These are phyloP conservation scores for Ceratobasidium sp. DNA, from an alignment of 1,284 basidiomycete genomes.

Conservation along the genomic window DNA sequence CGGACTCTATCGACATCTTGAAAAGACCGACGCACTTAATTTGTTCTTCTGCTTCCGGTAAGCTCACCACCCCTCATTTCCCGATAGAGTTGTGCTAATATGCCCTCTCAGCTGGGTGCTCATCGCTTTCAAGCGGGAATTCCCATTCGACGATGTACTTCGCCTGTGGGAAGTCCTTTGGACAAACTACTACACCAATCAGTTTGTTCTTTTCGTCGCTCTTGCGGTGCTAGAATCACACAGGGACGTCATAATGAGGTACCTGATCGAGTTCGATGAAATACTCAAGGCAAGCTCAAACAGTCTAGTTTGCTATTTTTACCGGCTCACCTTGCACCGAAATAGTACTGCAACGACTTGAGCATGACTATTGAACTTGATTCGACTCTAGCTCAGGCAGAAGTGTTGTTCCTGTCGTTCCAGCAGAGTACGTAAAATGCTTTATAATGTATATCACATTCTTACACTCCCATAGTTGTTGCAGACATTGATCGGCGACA, in stretches of 20 bases:
- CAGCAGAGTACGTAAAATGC: constrained; percentile 55
- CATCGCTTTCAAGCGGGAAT: constrained; percentile 95
- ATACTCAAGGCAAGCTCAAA: constrained; percentile 84
- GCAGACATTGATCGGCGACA: constrained; percentile 84
- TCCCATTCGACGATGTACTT: constrained; percentile 87
- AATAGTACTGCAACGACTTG: constrained; percentile 88
- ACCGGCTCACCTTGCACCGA: constrained; percentile 27
- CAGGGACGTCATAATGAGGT: constrained; percentile 90
- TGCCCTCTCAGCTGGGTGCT: constrained; percentile 75
- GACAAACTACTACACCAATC: constrained; percentile 87
- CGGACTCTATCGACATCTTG: constrained; percentile 87
- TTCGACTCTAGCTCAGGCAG: constrained; percentile 89
- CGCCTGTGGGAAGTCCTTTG: constrained; percentile 96
- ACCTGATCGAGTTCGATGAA: constrained; percentile 90
- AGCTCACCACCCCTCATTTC: constrained; percentile 44
- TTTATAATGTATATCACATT: constrained; percentile 45
- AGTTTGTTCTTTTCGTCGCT: constrained; percentile 94
- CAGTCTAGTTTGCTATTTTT: constrained; percentile 50
- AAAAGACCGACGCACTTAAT: constrained; percentile 90
- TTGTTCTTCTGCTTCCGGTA: constrained; percentile 98
- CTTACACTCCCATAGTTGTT: constrained; percentile 56
- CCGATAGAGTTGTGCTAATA: constrained; percentile 42
- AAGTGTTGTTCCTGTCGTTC: constrained; percentile 90
- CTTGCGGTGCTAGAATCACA: constrained; percentile 94
- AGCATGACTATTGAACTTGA: constrained; percentile 94